These are phyloP conservation scores for Hypoxylon cercidicola DNA, from an alignment of 495 filamentous ascomycete species.

Conservation along the genomic window DNA sequence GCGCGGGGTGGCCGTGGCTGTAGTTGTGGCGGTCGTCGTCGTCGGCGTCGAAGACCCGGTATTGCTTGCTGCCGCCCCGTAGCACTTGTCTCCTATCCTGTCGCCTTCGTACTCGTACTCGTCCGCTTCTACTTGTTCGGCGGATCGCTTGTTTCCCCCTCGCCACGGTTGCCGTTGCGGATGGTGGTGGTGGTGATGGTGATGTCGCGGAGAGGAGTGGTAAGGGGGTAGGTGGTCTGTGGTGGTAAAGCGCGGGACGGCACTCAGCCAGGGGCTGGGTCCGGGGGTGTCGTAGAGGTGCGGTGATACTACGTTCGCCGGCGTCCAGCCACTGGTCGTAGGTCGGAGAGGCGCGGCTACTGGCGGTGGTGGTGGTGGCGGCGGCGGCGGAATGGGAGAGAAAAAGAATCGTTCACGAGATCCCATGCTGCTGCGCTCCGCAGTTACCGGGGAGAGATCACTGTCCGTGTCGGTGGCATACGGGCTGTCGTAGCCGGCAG, in stretches of 20 bases:
- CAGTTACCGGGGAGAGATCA: conserved; percentile 45
- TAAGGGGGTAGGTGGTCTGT: conserved; percentile 35
- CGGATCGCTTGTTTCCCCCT: conserved; percentile 28
- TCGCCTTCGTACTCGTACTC: conserved; percentile 35
- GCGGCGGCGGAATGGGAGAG: conserved; percentile 32
- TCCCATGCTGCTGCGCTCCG: conserved; percentile 31
- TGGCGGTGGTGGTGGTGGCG: conserved; percentile 8
- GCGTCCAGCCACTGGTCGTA: conserved; percentile 36
- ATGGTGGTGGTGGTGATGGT: conserved; percentile 4
- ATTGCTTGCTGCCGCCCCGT: background rate
- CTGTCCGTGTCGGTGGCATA: conserved; percentile 52
- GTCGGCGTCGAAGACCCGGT: background rate
- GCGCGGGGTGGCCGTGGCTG: background rate
- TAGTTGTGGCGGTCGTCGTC: conserved; percentile 28
- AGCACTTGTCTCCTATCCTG: background rate
- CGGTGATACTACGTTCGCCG: conserved; percentile 39
- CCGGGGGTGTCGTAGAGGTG: conserved; percentile 32
- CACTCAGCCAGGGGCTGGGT: conserved; percentile 56
- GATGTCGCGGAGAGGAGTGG: conserved; percentile 8
- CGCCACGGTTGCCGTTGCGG: conserved; percentile 31
- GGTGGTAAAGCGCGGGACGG: conserved; percentile 52
- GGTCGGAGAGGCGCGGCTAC: conserved; percentile 23
- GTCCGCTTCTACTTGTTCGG: conserved; percentile 29
- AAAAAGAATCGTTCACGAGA: conserved; percentile 43
- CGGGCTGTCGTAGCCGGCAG: conserved; percentile 42